phyloP scores from a whole-genome alignment of 345 rosid species.

The Lagerstroemia speciosa region DNA sequence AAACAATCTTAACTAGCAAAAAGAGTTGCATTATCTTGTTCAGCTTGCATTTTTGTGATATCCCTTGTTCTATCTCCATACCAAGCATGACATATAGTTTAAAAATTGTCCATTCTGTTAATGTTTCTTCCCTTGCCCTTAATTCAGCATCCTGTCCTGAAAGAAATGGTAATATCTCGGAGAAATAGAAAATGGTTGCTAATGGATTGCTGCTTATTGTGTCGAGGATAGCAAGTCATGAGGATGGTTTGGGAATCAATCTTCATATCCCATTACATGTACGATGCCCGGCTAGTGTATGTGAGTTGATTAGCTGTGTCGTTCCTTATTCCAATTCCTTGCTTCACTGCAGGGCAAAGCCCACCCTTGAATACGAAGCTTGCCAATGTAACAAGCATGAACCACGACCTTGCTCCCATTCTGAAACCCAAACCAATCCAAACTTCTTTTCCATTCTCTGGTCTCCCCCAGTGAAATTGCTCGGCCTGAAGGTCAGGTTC shows the following conservation, averaged over 20 bases:
- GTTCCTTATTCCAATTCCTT: conserved; percentile 14
- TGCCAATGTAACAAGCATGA: conserved; percentile 15
- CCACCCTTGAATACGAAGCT: conserved; percentile 10
- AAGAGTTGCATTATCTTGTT: too few species aligned
- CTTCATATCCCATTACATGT: conserved; percentile 72
- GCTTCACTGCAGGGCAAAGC: conserved; percentile 13
- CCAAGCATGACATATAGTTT: background rate
- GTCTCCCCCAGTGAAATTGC: conserved; percentile 19
- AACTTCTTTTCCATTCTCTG: conserved; percentile 1
- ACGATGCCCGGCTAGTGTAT: conserved; percentile 59
- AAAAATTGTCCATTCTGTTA: background rate
- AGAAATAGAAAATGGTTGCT: background rate
- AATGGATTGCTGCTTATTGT: background rate
- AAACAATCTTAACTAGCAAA: conserved; percentile 1
- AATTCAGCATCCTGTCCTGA: background rate
- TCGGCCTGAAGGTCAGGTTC: conserved; percentile 17
- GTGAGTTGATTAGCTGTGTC: background rate
- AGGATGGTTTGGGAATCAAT: conserved; percentile 32
- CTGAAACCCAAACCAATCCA: conserved; percentile 16
- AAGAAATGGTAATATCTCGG: background rate
- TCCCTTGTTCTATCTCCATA: too few species aligned
- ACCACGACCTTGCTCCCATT: conserved; percentile 9
- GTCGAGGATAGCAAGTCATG: background rate
- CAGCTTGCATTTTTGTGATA: too few species aligned
- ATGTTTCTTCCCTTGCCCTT: background rate